Evolutionary conservation across 441 rosid genomes (phyloP).

Genomic region (Omphalea diandra): DNA sequence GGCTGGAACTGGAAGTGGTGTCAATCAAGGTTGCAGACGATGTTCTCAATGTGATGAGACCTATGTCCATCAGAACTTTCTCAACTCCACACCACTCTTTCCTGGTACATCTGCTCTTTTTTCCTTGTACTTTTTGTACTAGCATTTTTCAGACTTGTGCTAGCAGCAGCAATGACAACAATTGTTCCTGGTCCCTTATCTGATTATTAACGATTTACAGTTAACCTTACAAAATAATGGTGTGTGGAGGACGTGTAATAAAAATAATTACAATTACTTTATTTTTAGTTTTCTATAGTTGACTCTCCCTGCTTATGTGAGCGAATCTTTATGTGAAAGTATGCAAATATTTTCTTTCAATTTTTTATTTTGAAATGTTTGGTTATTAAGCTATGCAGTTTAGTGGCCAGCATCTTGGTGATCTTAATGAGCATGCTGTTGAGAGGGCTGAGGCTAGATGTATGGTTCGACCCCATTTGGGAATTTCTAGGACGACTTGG

Average conservation of each 20-base stretch:
- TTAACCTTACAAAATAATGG: too few species aligned
- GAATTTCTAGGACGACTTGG: slow-evolving; percentile 11
- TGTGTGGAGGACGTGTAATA: too few species aligned
- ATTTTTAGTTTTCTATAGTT: neutral
- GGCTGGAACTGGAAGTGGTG: slow-evolving; percentile 5
- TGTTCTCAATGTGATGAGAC: slow-evolving; percentile 1
- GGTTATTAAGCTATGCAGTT: slow-evolving; percentile 13
- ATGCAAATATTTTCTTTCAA: neutral
- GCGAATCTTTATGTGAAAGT: neutral
- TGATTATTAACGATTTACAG: too few species aligned
- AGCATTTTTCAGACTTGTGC: neutral
- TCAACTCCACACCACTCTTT: neutral
- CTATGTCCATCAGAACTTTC: neutral
- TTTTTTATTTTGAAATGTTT: slow-evolving; percentile 13
- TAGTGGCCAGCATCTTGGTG: slow-evolving; percentile 6
- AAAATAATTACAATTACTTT: too few species aligned
- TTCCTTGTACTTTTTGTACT: neutral
- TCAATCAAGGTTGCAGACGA: slow-evolving; percentile 4
- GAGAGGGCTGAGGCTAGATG: slow-evolving; percentile 5
- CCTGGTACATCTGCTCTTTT: slow-evolving; percentile 9
- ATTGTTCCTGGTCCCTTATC: neutral
- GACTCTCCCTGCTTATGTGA: neutral
- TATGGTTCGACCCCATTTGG: slow-evolving; percentile 12
- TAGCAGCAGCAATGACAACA: neutral
- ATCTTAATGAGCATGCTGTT: slow-evolving; percentile 11